phyloP scores from a whole-genome alignment of 441 rosid genomes.

The Arabidopsis hybrid region DNA sequence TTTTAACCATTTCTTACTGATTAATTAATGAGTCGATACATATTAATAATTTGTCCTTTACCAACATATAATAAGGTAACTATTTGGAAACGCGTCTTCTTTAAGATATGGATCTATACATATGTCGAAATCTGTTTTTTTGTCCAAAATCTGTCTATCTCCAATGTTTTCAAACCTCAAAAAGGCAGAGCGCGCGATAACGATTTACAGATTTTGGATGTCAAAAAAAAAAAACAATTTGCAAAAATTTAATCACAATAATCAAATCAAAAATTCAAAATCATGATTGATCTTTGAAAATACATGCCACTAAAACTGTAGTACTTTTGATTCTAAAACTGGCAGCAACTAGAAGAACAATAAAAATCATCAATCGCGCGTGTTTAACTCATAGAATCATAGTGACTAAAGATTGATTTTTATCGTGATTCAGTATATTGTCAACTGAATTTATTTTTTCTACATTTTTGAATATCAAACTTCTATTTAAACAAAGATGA shows the following conservation, averaged over 20 bases:
- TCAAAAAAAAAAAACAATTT: too few species aligned
- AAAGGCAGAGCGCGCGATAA: not conserved
- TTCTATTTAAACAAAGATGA: not conserved
- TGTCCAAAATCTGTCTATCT: not conserved
- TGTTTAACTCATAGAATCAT: not conserved
- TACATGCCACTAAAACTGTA: not conserved
- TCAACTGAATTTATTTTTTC: not conserved
- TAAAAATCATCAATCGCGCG: not conserved
- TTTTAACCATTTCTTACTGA: not conserved
- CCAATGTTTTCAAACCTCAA: not conserved
- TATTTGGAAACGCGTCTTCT: slow-evolving; percentile 24
- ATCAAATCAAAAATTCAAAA: not conserved
- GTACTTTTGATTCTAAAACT: not conserved
- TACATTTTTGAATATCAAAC: not conserved
- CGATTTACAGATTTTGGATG: too few species aligned
- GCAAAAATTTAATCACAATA: not conserved
- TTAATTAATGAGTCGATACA: not conserved
- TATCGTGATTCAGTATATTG: not conserved
- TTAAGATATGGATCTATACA: not conserved
- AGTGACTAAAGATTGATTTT: not conserved
- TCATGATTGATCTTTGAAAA: not conserved
- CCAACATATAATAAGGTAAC: not conserved
- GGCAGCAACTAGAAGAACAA: not conserved
- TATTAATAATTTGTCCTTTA: not conserved
- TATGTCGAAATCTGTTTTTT: not conserved